These are phyloP conservation scores for Eucalyptus tenuipes DNA, from an alignment of 345 rosid species.

Conservation along the genomic window DNA sequence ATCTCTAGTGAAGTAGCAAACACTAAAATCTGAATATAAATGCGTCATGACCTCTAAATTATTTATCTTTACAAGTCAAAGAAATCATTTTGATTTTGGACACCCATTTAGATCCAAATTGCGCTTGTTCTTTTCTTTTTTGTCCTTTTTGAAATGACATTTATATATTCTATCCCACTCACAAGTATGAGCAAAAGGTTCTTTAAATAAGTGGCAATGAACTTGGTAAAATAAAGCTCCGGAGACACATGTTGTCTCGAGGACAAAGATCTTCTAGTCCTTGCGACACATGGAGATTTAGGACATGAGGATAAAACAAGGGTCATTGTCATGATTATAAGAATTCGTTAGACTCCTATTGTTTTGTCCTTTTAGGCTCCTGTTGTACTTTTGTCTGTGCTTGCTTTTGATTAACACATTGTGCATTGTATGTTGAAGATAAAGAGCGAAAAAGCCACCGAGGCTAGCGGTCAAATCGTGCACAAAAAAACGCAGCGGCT, in stretches of 20 bases:
- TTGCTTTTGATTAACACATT: neutral
- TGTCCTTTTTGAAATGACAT: neutral
- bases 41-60: accelerated
- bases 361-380: neutral
- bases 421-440: neutral
- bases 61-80: neutral
- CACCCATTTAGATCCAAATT: neutral
- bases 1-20: neutral
- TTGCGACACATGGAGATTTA: neutral
- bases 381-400: neutral
- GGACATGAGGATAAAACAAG: neutral
- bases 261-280: neutral
- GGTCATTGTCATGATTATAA: neutral
- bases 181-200: neutral
- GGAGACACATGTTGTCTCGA: neutral
- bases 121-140: neutral
- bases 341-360: neutral
- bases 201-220: neutral
- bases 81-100: neutral
- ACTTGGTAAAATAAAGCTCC: neutral
- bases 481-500: neutral
- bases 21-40: neutral
- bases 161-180: neutral
- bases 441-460: neutral
- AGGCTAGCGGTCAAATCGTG: neutral